Evolutionary conservation across 805 yeast genomes (phyloP), one percentile per base, ranked within the genome.

Genomic region (Dipodascus geniculatus): DNA sequence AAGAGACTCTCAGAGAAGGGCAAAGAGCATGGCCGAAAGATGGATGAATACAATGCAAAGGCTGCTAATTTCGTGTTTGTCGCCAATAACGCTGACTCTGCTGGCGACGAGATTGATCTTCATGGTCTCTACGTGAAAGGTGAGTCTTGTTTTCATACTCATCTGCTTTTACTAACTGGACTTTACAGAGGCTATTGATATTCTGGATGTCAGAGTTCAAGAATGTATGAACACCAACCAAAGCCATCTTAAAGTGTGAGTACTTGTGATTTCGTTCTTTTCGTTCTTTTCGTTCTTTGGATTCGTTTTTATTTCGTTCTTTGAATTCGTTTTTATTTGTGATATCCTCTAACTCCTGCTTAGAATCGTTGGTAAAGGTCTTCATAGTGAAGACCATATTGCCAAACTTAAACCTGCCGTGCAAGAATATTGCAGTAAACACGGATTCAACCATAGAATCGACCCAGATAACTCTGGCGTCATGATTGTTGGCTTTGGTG

Each of bases 331-430:
- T n/a, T n/a, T n/a, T n/a, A n/a, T 14, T 14, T 33, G 16, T 11
- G 42, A 33, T 11, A 16, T 17, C n/a, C 48, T 48, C 35, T 48
- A 35, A 17, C 9, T n/a, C 17, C 35, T 19, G 22, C 48, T 19
- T 35, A 47, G 49, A 9, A 90, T 91, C 66, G 97, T 89, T 8
- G 98, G 98, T 8, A 91, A 91, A 68, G 98, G 97, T 4, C 64
- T 81, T 47, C 98, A 90, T 66, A 87, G 96, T 0, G 74, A 76
- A 52, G 74, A 81, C 59, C 95, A 95, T 14, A 78, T 87, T 52
- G 90, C 96, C 47, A 90, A 89, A 67, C 69, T 91, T 60, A 86
- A 84, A 67, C 97, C 97, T 1, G 96, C 96, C 0, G 80, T 89
- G 19, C 93, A 87, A 63, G 76, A 79, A 51, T 69, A 87, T 63